Percentiles rank a stretch among this genome's conserved stretches.
Conservation (phyloP, 371 early-diverging fungal genomes). For the Chytridium lagenaria region DNA sequence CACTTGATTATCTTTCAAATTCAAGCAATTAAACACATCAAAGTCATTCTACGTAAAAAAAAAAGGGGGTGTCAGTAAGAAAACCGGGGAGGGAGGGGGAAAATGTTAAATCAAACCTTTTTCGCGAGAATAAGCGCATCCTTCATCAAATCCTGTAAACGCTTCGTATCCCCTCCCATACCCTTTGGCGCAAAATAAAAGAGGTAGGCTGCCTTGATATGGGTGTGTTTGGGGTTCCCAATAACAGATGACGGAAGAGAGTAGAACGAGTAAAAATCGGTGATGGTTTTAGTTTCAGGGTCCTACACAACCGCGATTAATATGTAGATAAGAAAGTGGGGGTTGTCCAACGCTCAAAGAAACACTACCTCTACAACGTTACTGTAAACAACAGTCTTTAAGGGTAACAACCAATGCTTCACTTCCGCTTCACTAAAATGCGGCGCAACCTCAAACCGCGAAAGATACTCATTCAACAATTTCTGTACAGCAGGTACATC, state of each 20-base stretch:
- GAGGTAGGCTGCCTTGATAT: constrained; percentile 89
- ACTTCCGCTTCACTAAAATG: constrained; percentile 84
- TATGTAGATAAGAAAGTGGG: neutral
- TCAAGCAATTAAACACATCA: constrained; percentile 94
- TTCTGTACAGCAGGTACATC: constrained; percentile 77
- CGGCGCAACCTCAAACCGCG: constrained; percentile 74
- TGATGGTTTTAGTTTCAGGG: constrained; percentile 63
- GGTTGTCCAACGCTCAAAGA: neutral
- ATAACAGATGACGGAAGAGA: constrained; percentile 89
- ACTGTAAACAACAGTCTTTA: constrained; percentile 83
- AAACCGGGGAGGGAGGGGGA: neutral
- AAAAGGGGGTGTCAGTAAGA: neutral
- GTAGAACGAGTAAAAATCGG: constrained; percentile 93
- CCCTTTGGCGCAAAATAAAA: constrained; percentile 87
- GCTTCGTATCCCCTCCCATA: constrained; percentile 41
- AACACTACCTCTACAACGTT: constrained; percentile 84
- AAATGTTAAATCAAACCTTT: constrained; percentile 50
- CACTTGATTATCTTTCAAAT: constrained; percentile 80
- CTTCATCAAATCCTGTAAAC: constrained; percentile 57
- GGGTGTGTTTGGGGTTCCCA: constrained; percentile 71
- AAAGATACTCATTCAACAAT: constrained; percentile 76
- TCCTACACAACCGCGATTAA: constrained; percentile 44
- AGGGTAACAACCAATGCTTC: constrained; percentile 90
- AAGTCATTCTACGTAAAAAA: constrained; percentile 41
- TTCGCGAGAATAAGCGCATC: constrained; percentile 83